Evolutionary conservation across 345 rosid species (phyloP).

Genomic region (Aquilaria sinensis): DNA sequence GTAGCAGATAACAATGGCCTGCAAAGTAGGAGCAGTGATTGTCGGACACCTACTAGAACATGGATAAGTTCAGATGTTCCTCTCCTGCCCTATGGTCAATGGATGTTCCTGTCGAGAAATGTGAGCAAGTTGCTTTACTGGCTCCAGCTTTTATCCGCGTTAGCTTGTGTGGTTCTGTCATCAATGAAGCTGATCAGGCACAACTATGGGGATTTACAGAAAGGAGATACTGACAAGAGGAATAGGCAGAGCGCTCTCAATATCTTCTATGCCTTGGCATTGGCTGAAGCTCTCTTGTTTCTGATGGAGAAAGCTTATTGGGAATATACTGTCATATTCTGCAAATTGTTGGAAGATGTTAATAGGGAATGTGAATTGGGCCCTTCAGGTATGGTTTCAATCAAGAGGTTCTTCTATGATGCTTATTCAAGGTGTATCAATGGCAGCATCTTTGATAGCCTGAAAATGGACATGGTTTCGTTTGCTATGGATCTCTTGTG

Average conservation of each 20-base stretch:
- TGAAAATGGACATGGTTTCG: slow-evolving; percentile 80
- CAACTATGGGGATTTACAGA: slow-evolving; percentile 61
- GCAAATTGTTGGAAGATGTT: slow-evolving; percentile 64
- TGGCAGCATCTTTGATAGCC: slow-evolving; percentile 83
- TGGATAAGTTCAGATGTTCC: slow-evolving; percentile 79
- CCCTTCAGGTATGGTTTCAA: slow-evolving; percentile 53
- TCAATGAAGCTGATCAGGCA: slow-evolving; percentile 61
- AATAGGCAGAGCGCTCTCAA: slow-evolving; percentile 57
- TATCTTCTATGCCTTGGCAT: slow-evolving; percentile 74
- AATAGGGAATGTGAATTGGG: slow-evolving; percentile 62
- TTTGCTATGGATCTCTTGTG: slow-evolving; percentile 67
- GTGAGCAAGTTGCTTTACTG: slow-evolving; percentile 72
- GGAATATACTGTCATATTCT: slow-evolving; percentile 56
- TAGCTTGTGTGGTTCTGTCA: slow-evolving; percentile 66
- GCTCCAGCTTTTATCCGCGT: slow-evolving; percentile 86
- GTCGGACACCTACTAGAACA: slow-evolving; percentile 30
- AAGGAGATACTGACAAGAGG: slow-evolving; percentile 67
- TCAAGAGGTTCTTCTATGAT: slow-evolving; percentile 76
- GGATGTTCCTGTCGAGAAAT: slow-evolving; percentile 64
- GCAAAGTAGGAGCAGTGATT: slow-evolving; percentile 14
- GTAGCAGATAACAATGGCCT: background rate
- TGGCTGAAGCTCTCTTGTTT: slow-evolving; percentile 80
- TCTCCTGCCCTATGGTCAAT: slow-evolving; percentile 57
- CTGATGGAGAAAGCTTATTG: slow-evolving; percentile 84
- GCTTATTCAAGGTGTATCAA: slow-evolving; percentile 76